phyloP scores from a whole-genome alignment of 2,329 filamentous ascomycete genomes.

The Coleophoma cylindrospora region DNA sequence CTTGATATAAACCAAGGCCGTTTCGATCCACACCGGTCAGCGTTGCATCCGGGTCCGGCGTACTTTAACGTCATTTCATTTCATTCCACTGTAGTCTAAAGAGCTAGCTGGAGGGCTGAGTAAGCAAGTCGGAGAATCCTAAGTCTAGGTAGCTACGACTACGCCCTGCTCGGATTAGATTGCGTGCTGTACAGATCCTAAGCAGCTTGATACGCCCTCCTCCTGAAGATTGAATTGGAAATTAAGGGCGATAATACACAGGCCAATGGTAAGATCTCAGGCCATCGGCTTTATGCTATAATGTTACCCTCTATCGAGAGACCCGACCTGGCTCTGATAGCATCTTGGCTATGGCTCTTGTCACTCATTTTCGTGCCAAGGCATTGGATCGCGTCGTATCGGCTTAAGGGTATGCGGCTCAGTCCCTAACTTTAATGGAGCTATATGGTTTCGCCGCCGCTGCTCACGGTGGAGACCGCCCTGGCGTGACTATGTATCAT shows the following conservation, averaged over 20 bases:
- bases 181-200: not conserved
- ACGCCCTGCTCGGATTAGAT: too few species aligned
- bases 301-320: not conserved
- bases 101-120: not conserved
- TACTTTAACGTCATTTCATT: not conserved
- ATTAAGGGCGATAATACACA: not conserved
- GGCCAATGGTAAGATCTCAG: not conserved
- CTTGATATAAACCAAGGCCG: not conserved
- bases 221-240: not conserved
- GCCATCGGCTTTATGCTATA: not conserved
- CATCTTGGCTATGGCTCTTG: not conserved
- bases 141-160: too few species aligned
- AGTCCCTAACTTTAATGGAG: not conserved
- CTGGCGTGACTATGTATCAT: not conserved
- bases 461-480: not conserved
- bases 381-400: not conserved
- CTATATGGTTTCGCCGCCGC: not conserved
- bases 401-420: not conserved
- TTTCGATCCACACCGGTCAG: too few species aligned
- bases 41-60: too few species aligned
- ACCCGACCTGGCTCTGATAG: not conserved
- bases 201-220: not conserved
- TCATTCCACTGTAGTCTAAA: slow-evolving; percentile 2
- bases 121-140: not conserved
- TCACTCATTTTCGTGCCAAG: not conserved